phyloP scores from a whole-genome alignment of 208 protist species.

The Crithidia fasciculata region DNA sequence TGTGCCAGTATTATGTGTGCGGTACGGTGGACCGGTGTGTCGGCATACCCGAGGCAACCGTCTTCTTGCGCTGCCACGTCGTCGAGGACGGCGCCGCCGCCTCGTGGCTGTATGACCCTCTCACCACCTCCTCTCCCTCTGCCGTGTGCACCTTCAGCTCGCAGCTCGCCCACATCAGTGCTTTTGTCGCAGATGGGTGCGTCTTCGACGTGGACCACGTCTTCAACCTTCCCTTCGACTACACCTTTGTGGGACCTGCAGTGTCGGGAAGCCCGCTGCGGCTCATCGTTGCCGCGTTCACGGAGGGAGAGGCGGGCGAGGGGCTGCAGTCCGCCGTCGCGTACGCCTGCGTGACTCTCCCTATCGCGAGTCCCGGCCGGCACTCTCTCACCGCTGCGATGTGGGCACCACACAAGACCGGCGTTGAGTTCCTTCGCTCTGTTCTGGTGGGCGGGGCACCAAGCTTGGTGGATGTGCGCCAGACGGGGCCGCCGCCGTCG shows the following conservation, averaged over 20 bases:
- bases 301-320: constrained; percentile 42
- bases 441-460: constrained; percentile 68
- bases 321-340: constrained; percentile 64
- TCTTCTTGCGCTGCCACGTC: constrained; percentile 61
- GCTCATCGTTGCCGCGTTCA: constrained; percentile 63
- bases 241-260: constrained; percentile 34
- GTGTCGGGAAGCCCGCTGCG: constrained; percentile 46
- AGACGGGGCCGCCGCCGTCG: constrained; percentile 33
- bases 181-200: constrained; percentile 48
- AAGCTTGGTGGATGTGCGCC: constrained; percentile 50
- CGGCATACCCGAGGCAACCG: constrained; percentile 45
- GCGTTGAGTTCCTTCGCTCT: constrained; percentile 63
- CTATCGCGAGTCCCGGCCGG: constrained; percentile 47
- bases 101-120: constrained; percentile 3
- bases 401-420: constrained; percentile 66
- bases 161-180: constrained; percentile 58
- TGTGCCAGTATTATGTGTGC: constrained; percentile 48
- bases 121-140: constrained; percentile 12
- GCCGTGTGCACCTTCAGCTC: constrained; percentile 44
- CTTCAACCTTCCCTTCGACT: constrained; percentile 78
- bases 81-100: constrained; percentile 27
- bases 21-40: constrained; percentile 65
- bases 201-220: constrained; percentile 59
- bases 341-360: constrained; percentile 62
- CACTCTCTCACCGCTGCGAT: constrained; percentile 47